Percentiles rank a stretch among this genome's conserved stretches.
phyloP scores from a whole-genome alignment of 1,284 basidiomycete species.

The Cryptococcus maquisensis region DNA sequence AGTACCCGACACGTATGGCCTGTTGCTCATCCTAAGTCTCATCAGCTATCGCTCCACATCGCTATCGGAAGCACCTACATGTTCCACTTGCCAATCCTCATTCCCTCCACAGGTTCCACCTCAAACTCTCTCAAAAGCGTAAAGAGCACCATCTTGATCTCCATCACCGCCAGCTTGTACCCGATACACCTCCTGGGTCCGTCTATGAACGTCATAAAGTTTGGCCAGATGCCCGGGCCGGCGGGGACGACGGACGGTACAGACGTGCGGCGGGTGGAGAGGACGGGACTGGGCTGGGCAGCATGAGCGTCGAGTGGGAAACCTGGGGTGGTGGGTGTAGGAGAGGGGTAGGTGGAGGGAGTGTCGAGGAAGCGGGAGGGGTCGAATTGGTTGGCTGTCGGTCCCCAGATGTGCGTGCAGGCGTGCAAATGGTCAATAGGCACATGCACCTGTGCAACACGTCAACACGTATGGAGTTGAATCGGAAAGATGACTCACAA shows the following conservation, averaged over 20 bases:
- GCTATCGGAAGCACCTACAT: conserved; percentile 16
- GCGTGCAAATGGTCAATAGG: conserved; percentile 29
- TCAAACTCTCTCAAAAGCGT: conserved; percentile 22
- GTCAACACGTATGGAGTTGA: not conserved
- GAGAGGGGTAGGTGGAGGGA: not conserved
- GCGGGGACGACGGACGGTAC: conserved; percentile 3
- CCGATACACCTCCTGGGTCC: conserved; percentile 29
- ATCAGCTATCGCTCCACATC: not conserved
- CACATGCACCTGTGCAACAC: conserved; percentile 16
- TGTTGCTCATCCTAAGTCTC: conserved; percentile 21
- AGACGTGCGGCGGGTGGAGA: not conserved
- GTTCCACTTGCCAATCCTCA: conserved; percentile 24
- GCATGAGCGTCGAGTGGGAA: not conserved
- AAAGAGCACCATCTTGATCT: conserved; percentile 28
- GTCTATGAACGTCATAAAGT: conserved; percentile 30
- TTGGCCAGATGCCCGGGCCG: conserved; percentile 23
- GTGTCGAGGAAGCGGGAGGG: conserved; percentile 17
- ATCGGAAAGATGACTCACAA: conserved; percentile 2
- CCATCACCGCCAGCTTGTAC: conserved; percentile 26
- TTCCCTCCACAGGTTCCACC: conserved; percentile 14
- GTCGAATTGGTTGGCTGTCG: conserved; percentile 17
- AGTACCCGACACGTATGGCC: conserved; percentile 23
- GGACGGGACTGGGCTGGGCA: not conserved
- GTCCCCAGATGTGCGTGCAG: conserved; percentile 22
- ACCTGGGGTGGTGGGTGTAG: not conserved